Evolutionary conservation across 257 asterid genomes (phyloP).

Genomic region (Nicotiana sylvestris): DNA sequence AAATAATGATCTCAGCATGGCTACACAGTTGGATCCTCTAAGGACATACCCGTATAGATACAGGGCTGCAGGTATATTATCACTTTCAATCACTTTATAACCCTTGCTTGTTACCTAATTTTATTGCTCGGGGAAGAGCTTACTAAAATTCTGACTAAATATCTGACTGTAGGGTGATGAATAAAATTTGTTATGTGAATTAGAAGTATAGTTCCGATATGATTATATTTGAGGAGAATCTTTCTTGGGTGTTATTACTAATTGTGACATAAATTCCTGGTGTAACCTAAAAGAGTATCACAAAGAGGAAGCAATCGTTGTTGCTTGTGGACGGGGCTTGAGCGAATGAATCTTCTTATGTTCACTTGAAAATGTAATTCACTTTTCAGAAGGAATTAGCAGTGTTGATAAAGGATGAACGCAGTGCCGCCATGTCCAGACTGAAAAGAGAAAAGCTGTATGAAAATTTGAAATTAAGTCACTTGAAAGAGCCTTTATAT

Average conservation of each 20-base stretch:
- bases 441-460: background rate
- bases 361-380: background rate
- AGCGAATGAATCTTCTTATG: background rate
- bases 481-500: background rate
- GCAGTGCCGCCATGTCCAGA: background rate
- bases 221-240: background rate
- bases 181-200: constrained; percentile 3
- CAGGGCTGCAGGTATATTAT: constrained; percentile 43
- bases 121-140: background rate
- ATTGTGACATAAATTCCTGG: background rate
- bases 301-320: background rate
- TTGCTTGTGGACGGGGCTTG: background rate
- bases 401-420: background rate
- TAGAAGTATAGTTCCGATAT: background rate
- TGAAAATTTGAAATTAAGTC: background rate
- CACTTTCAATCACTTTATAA: background rate
- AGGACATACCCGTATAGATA: constrained; percentile 52
- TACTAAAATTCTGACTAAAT: background rate
- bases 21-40: constrained; percentile 40
- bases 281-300: background rate
- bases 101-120: background rate
- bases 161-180: background rate
- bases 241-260: background rate
- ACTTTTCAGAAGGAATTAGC: background rate
- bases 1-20: constrained; percentile 41